Evolutionary conservation across 2,329 filamentous ascomycete genomes (phyloP).

Genomic region (Balansia obtecta): DNA sequence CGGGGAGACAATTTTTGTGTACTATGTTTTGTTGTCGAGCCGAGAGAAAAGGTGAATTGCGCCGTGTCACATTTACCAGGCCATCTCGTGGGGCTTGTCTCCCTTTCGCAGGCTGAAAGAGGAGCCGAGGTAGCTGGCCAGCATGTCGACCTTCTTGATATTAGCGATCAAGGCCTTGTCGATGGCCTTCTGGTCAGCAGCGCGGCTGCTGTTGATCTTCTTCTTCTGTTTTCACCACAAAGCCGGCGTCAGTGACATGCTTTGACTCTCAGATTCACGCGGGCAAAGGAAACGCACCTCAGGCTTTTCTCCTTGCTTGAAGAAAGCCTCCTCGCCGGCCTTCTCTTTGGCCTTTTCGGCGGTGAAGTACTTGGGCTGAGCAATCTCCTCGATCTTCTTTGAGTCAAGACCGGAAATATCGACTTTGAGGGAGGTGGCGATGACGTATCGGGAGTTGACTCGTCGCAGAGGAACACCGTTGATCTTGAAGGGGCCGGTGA

Average conservation of each 20-base stretch:
- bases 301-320: slow-evolving; percentile 97
- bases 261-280: too few species aligned
- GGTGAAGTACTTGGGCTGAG: slow-evolving; percentile 82
- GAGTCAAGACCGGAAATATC: slow-evolving; percentile 76
- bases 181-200: slow-evolving; percentile 94
- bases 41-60: neutral
- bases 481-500: slow-evolving; percentile 99
- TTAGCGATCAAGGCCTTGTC: slow-evolving; percentile 90
- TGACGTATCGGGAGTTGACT: slow-evolving; percentile 88
- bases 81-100: slow-evolving; percentile 99
- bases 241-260: too few species aligned
- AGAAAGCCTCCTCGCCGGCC: slow-evolving; percentile 96
- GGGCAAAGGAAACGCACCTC: slow-evolving; percentile 55
- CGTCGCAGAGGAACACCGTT: slow-evolving; percentile 96
- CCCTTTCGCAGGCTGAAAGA: slow-evolving; percentile 98
- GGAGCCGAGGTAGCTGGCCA: slow-evolving; percentile 85
- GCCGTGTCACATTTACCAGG: slow-evolving; percentile 58
- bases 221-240: slow-evolving; percentile 63
- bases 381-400: slow-evolving; percentile 74
- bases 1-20: neutral
- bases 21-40: neutral
- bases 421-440: slow-evolving; percentile 77
- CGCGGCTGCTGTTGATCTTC: slow-evolving; percentile 81
- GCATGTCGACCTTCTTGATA: slow-evolving; percentile 97
- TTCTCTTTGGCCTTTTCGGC: slow-evolving; percentile 92